Conservation (phyloP, 805 yeast species). For the Lipomyces mesembrius region DNA sequence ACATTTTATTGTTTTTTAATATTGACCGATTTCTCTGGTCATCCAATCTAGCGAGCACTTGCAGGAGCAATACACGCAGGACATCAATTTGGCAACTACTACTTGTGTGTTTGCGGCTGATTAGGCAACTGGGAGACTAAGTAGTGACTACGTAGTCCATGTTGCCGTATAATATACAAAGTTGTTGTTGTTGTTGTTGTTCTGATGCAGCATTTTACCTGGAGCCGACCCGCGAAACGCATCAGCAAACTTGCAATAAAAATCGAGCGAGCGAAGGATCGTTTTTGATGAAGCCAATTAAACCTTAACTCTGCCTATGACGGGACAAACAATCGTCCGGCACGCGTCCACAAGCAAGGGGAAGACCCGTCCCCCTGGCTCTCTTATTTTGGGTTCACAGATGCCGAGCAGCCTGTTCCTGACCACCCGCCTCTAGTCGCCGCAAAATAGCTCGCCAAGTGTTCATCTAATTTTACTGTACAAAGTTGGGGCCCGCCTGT, state of each 20-base stretch:
- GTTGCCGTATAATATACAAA: too few species aligned
- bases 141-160: too few species aligned
- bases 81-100: neutral
- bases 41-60: too few species aligned
- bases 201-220: too few species aligned
- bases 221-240: too few species aligned
- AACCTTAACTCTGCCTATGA: neutral
- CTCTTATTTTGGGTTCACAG: neutral
- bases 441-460: neutral
- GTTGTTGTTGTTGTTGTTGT: too few species aligned
- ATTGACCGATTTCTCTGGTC: too few species aligned
- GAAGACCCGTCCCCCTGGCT: neutral
- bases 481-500: neutral
- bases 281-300: slow-evolving; percentile 1
- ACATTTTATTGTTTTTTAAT: too few species aligned
- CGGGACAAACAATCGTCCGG: neutral
- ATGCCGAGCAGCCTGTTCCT: neutral
- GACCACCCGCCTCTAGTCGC: neutral
- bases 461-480: neutral
- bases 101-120: too few species aligned
- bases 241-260: too few species aligned
- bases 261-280: neutral
- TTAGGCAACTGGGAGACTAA: too few species aligned
- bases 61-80: too few species aligned
- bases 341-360: slow-evolving; percentile 5